Evolutionary conservation across 495 filamentous ascomycete genomes (phyloP), one percentile per base, ranked within the genome.

Genomic region (Xylaria scruposa): DNA sequence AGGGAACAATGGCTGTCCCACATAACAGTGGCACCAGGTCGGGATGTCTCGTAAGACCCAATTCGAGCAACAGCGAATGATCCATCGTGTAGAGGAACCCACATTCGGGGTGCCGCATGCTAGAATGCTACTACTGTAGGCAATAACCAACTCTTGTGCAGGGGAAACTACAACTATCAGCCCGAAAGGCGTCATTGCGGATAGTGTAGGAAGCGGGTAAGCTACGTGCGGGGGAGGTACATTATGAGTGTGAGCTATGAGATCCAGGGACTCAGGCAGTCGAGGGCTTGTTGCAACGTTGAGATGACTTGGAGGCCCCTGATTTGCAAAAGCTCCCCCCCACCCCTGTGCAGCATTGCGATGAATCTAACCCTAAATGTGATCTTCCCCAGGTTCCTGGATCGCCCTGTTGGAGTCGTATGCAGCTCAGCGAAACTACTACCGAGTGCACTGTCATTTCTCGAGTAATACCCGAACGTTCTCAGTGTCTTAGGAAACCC

Each of bases 361-460:
- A 67, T 67, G 65, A 67, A 67, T 49, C 67, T 69, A 74, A 71
- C 76, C 70, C 74, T 76, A 78, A 78, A 64, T 26, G 61, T 68
- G 70, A 74, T 62, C 54, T 71, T 74, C 73, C 75, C 75, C 75
- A 72, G 69, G 68, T 70, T 72, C 33, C 63, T 33, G 58, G 61
- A 69, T 74, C 62, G 51, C 60, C 62, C 24, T 64, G 46, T 54
- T 64, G 15, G 60, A 71, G 64, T 53, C 66, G 56, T 44, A 61
- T 36, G 69, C 36, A 36, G 56, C 56, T 51, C n/a, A 33, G 58
- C 46, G 54, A 44, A 9, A 31, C 12, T 19, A 61, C 38, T 56
- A 40, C 40, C 54, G 54, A 60, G 40, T 38, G 40, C 51, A 60
- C 19, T 19, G 31, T 56, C 26, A 56, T 26, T 56, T 42, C 33